phyloP scores from a whole-genome alignment of 331 rosid genomes.

The Acacia pycnantha region DNA sequence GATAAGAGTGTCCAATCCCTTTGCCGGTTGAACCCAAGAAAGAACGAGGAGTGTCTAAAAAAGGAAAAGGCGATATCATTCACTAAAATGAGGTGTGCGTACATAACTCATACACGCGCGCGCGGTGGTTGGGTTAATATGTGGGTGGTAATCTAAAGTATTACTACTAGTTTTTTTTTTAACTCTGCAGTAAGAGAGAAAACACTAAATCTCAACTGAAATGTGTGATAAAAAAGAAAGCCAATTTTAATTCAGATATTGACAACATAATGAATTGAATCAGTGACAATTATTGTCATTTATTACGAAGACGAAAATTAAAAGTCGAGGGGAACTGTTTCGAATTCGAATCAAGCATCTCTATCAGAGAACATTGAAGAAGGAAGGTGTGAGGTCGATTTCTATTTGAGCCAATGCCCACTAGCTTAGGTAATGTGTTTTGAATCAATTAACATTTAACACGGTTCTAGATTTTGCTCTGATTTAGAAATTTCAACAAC shows the following conservation, averaged over 20 bases:
- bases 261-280: neutral
- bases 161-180: neutral
- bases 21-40: too few relatives aligned
- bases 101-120: neutral
- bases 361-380: neutral
- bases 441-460: neutral
- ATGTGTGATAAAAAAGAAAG: neutral
- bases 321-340: neutral
- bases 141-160: neutral
- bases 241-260: neutral
- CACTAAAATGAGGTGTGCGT: neutral
- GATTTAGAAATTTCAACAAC: neutral
- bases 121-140: neutral
- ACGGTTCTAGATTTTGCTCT: neutral
- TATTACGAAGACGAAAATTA: neutral
- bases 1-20: too few relatives aligned
- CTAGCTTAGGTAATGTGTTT: conserved; percentile 3
- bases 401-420: conserved; percentile 16
- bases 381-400: conserved; percentile 19
- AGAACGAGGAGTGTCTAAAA: too few relatives aligned
- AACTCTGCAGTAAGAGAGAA: neutral
- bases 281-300: neutral
- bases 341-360: neutral
- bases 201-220: neutral
- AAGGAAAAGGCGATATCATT: neutral